Base-by-base conservation (phyloP, 2,329 filamentous ascomycete genomes). In the Trichophaea hybrida region DNA sequence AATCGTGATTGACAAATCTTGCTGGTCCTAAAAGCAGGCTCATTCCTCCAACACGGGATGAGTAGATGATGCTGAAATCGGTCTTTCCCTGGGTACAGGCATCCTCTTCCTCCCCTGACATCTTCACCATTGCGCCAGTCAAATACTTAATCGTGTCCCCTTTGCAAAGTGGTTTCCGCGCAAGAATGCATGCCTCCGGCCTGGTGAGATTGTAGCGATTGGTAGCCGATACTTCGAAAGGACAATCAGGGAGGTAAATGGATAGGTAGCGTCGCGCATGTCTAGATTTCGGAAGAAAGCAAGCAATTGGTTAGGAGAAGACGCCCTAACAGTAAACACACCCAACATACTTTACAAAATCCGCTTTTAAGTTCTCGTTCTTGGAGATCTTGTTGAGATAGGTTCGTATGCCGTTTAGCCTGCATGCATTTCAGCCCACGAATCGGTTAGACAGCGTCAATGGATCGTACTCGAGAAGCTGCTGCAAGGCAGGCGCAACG, bases 31-130 rank as follows among this genome's bases (percentile, higher is more conserved):
- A 83, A 70, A 98, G 97, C 46, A 98, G 76, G 55, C 88, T 94
- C 34, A 90, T 86, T 62, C 85, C 85, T 73, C 94, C 96, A 73
- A 86, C 91, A 60, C 93, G 80, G 66, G 88, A 91, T 63, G 90
- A 95, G 69, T 96, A 86, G 35, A 98, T 90, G 64, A 98, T 90
- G 71, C 90, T 96, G 71, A 98, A 98, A 70, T 98, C 93, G 69
- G 91, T 90, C 70, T 93, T 86, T 61, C 83, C 84, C 64, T 83
- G 73, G 32, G 88, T 85, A 60, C 97, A 80, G 59, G 86, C 82
- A 62, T 82, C 79, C 70, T 97, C 93, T 72, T 98, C 91, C 70
- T 95, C 86, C 35, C 86, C 83, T 0, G 90, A 94, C 75, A 98
- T 93, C 43, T 86, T 80, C 31, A 98, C 91, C 69, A 96, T 86